phyloP scores from a whole-genome alignment of 225 moss, liverwort and hornwort species.

The Polytrichum commune region DNA sequence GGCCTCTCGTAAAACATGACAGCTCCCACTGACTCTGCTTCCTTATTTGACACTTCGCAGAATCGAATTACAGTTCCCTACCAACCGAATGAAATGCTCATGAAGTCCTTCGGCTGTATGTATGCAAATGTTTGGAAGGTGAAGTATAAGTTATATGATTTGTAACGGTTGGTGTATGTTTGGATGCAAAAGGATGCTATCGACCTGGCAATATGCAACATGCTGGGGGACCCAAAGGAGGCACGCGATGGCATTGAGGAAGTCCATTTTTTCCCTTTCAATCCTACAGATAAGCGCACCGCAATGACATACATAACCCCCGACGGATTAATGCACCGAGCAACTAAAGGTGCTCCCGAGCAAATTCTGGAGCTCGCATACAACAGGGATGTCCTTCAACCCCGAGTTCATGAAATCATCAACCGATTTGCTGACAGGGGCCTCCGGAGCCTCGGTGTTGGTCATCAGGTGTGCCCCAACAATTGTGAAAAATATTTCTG shows the following conservation, averaged over 20 bases:
- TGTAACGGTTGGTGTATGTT: too few species aligned
- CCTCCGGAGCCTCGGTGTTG: conserved; percentile 56
- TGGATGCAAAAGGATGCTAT: conserved; percentile 46
- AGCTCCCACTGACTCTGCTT: too few species aligned
- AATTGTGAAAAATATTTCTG: too few species aligned
- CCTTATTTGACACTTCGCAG: too few species aligned
- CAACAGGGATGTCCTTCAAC: conserved; percentile 30
- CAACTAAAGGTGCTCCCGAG: conserved; percentile 62
- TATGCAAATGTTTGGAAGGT: too few species aligned
- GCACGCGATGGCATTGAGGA: conserved; percentile 58
- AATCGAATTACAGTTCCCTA: too few species aligned
- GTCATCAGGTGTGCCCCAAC: conserved; percentile 36
- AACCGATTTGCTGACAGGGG: conserved; percentile 58
- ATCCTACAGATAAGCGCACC: conserved; percentile 58
- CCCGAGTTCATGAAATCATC: conserved; percentile 50
- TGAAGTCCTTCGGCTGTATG: too few species aligned
- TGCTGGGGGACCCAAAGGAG: conserved; percentile 51
- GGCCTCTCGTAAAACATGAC: too few species aligned
- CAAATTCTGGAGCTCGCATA: conserved; percentile 52
- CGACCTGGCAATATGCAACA: conserved; percentile 49
- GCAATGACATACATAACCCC: conserved; percentile 47
- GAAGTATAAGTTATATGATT: too few species aligned
- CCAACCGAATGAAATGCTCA: too few species aligned
- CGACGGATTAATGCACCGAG: conserved; percentile 54
- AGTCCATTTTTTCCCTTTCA: conserved; percentile 69